Percentiles rank a stretch among this genome's conserved stretches.
Evolutionary conservation across 352 stramenopile genomes (phyloP).

Genomic region (Globisporangium cederbergense): DNA sequence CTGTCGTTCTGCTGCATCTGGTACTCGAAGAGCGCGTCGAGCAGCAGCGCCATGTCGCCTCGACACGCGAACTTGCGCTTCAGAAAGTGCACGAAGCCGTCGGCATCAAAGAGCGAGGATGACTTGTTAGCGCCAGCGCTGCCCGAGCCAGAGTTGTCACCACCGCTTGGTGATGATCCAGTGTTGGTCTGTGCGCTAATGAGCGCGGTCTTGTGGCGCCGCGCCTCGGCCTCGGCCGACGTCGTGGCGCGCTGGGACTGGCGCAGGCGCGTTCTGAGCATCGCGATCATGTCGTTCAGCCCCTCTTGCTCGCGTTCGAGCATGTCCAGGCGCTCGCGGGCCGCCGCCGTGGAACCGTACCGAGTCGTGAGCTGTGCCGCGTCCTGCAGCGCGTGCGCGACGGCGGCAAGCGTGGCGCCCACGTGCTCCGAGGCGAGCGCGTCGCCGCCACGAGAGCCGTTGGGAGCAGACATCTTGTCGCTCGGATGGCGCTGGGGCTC

Average conservation of each 20-base stretch:
- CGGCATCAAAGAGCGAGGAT: slow-evolving; percentile 16
- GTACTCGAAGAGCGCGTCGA: slow-evolving; percentile 20
- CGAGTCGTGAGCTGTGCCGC: slow-evolving; percentile 29
- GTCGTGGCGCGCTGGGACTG: slow-evolving; percentile 20
- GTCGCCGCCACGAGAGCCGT: slow-evolving; percentile 4
- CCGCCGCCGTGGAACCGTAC: slow-evolving; percentile 31
- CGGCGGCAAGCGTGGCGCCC: slow-evolving; percentile 13
- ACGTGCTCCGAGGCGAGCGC: background rate
- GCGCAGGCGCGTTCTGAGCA: slow-evolving; percentile 18
- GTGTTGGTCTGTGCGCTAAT: slow-evolving; percentile 10
- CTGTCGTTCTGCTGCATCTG: slow-evolving; percentile 16
- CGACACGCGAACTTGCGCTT: slow-evolving; percentile 32
- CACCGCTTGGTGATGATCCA: background rate
- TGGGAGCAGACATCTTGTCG: background rate
- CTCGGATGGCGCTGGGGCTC: background rate
- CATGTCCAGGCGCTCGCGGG: slow-evolving; percentile 24
- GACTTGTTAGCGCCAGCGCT: background rate
- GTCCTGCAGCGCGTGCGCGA: slow-evolving; percentile 29
- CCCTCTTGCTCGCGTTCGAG: slow-evolving; percentile 27
- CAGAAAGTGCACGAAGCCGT: slow-evolving; percentile 28
- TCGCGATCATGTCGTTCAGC: slow-evolving; percentile 22
- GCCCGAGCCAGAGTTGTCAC: background rate
- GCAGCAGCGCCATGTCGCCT: slow-evolving; percentile 27
- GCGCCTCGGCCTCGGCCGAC: slow-evolving; percentile 20
- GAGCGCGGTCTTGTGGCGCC: slow-evolving; percentile 16